Percentiles rank a stretch among this genome's conserved stretches.
These are phyloP conservation scores for Metarhizium robertsii DNA, from an alignment of 2,329 filamentous ascomycete species.

Conservation along the genomic window DNA sequence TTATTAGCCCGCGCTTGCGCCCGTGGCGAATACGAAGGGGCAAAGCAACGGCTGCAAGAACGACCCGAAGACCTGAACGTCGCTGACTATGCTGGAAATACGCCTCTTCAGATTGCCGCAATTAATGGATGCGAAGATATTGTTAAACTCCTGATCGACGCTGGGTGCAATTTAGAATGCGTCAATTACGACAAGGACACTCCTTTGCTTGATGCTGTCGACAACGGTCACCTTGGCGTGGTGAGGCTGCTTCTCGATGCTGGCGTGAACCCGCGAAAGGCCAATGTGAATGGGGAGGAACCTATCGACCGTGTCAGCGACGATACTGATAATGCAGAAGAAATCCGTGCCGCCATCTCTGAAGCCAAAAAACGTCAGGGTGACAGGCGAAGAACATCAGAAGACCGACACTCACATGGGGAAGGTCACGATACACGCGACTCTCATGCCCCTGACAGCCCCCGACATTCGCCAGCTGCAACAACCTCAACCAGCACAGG, in stretches of 20 bases:
- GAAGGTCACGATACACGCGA: constrained; percentile 39
- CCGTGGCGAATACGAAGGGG: constrained; percentile 70
- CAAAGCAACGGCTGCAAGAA: constrained; percentile 65
- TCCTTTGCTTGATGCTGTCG: constrained; percentile 88
- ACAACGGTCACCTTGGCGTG: constrained; percentile 86
- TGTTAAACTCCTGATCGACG: constrained; percentile 75
- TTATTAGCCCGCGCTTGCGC: constrained; percentile 84
- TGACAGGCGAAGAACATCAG: constrained; percentile 45
- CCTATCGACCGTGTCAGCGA: constrained; percentile 75
- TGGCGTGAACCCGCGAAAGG: constrained; percentile 83
- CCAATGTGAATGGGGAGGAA: constrained; percentile 87
- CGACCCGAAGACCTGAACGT: constrained; percentile 82
- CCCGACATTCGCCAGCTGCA: constrained; percentile 45
- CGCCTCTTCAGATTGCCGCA: constrained; percentile 85
- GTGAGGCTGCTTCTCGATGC: constrained; percentile 75
- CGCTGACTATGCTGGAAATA: constrained; percentile 92
- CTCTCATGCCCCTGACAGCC: constrained; percentile 48
- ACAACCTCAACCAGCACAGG: constrained; percentile 24
- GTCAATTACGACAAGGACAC: constrained; percentile 80
- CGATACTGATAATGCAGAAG: constrained; percentile 67
- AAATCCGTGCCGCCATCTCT: constrained; percentile 62
- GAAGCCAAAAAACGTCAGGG: constrained; percentile 48
- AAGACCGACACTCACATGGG: constrained; percentile 42
- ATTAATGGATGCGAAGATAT: constrained; percentile 81
- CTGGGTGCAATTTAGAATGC: constrained; percentile 76